These are phyloP conservation scores for Achlya hypogyna DNA, from an alignment of 352 stramenopile genomes.

Conservation along the genomic window DNA sequence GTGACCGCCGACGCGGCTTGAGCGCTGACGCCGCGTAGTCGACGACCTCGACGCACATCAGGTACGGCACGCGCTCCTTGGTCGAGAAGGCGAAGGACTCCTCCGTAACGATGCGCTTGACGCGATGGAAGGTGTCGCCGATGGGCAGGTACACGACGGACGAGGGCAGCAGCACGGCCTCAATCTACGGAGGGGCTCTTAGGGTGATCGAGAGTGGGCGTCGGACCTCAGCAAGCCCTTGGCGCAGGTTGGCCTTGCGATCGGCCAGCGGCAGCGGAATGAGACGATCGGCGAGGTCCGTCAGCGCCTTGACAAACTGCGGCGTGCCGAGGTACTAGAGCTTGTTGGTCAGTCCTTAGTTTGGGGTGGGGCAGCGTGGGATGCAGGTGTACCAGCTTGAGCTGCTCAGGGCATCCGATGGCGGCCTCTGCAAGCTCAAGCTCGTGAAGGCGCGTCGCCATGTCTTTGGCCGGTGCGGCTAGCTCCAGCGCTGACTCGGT, in stretches of 20 bases:
- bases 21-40: constrained; percentile 40
- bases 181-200: constrained; percentile 23
- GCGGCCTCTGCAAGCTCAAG: neutral
- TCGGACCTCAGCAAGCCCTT: constrained; percentile 28
- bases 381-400: neutral
- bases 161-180: constrained; percentile 45
- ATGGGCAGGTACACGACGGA: constrained; percentile 74
- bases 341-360: neutral
- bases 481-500: neutral
- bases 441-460: neutral
- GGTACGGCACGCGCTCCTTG: constrained; percentile 75
- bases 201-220: neutral
- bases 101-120: constrained; percentile 59
- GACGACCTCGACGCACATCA: constrained; percentile 72
- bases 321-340: constrained; percentile 53
- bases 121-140: constrained; percentile 61
- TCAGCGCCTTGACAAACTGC: constrained; percentile 56
- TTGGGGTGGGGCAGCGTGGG: neutral
- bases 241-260: constrained; percentile 40
- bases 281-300: constrained; percentile 51
- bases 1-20: neutral
- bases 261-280: constrained; percentile 37
- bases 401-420: constrained; percentile 9
- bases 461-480: neutral
- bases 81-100: constrained; percentile 81